phyloP scores from a whole-genome alignment of 129 eudicot genomes.

The Tagetes erecta region DNA sequence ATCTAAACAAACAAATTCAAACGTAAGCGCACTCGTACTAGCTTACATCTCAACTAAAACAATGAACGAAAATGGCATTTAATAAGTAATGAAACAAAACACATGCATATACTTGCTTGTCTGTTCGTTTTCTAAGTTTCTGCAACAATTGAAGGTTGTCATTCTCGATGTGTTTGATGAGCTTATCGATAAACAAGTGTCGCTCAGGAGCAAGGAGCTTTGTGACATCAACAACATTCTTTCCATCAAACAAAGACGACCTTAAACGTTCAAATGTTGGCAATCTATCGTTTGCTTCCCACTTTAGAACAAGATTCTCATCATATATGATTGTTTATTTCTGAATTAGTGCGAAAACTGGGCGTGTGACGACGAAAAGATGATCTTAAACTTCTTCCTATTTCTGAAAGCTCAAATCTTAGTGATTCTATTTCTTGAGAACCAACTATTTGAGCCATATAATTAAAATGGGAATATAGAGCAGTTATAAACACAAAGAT shows the following conservation, averaged over 20 bases:
- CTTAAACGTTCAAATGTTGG: constrained; percentile 44
- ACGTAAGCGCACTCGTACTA: neutral
- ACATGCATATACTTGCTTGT: constrained; percentile 33
- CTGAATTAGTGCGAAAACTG: constrained; percentile 26
- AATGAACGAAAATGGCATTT: neutral
- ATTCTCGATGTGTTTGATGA: constrained; percentile 58
- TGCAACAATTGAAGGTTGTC: constrained; percentile 62
- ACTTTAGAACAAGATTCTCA: constrained; percentile 22
- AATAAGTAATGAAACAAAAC: neutral
- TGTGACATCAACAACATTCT: constrained; percentile 47
- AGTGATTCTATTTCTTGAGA: constrained; percentile 42
- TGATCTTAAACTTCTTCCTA: constrained; percentile 47
- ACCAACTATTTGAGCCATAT: constrained; percentile 46
- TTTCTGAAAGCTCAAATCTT: constrained; percentile 45
- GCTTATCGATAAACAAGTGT: constrained; percentile 50
- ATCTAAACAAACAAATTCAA: constrained; percentile 38
- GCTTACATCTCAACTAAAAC: neutral
- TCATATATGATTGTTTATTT: constrained; percentile 22
- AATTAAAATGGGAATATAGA: neutral
- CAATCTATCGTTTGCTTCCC: constrained; percentile 48
- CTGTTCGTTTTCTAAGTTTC: constrained; percentile 56
- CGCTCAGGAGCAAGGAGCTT: constrained; percentile 54
- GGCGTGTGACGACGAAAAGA: constrained; percentile 26
- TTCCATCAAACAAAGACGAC: constrained; percentile 43
- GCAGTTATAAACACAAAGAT: neutral